Evolutionary conservation across 2,329 filamentous ascomycete species (phyloP).

Genomic region (Colletotrichum liriopes): DNA sequence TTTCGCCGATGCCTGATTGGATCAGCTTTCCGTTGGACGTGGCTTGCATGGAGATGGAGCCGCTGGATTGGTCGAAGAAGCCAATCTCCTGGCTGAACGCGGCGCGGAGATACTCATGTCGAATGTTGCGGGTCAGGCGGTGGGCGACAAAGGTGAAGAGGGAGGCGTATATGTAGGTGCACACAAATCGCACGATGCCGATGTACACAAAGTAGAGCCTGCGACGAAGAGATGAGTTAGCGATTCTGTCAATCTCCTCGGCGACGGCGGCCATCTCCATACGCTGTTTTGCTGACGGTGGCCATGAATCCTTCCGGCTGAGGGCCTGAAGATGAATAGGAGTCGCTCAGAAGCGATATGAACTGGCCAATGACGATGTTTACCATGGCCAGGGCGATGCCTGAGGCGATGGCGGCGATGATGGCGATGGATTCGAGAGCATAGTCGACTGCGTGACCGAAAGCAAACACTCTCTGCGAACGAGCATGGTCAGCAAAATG

Average conservation of each 20-base stretch:
- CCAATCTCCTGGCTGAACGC: conserved; percentile 60
- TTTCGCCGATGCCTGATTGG: conserved; percentile 29
- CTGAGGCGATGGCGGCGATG: conserved; percentile 15
- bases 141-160: conserved; percentile 60
- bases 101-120: conserved; percentile 61
- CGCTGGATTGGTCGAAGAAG: conserved; percentile 55
- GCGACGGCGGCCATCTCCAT: background rate
- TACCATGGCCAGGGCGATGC: conserved; percentile 13
- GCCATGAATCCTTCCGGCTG: background rate
- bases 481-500: background rate
- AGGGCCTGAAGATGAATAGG: background rate
- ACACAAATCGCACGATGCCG: conserved; percentile 60
- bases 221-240: background rate
- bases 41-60: conserved; percentile 32
- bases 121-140: conserved; percentile 57
- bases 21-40: conserved; percentile 31
- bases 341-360: background rate
- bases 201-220: conserved; percentile 65
- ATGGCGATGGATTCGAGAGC: conserved; percentile 6
- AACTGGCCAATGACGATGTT: conserved; percentile 21
- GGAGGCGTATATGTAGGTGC: conserved; percentile 55
- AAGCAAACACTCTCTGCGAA: conserved; percentile 47
- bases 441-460: conserved; percentile 38
- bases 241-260: background rate
- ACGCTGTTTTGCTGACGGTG: background rate